phyloP scores from a whole-genome alignment of 2,329 filamentous ascomycete genomes.

The Scedosporium boydii region DNA sequence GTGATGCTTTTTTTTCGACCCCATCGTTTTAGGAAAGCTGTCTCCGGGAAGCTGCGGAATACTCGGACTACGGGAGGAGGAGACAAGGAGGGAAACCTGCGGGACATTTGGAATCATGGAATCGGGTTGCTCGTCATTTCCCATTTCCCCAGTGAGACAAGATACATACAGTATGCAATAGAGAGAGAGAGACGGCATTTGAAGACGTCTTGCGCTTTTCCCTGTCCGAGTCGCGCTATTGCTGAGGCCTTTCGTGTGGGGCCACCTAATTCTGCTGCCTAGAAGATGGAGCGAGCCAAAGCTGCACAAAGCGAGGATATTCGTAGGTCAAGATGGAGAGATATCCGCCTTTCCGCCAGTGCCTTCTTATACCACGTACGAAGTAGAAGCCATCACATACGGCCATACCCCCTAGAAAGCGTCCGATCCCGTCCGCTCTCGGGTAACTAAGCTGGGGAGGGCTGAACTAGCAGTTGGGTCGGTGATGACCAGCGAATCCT shows the following conservation, averaged over 20 bases:
- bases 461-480: not conserved
- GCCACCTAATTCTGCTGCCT: not conserved
- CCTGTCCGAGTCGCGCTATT: not conserved
- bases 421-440: constrained; percentile 1
- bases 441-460: not conserved
- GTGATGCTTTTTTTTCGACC: not conserved
- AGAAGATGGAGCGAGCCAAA: not conserved
- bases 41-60: not conserved
- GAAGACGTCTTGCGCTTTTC: not conserved
- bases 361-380: not conserved
- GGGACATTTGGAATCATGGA: not conserved
- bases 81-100: not conserved
- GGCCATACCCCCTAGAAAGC: not conserved
- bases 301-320: not conserved
- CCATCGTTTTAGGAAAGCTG: not conserved
- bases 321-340: too few species aligned
- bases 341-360: too few species aligned
- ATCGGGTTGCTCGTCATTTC: not conserved
- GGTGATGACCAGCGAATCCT: constrained; percentile 1
- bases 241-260: not conserved
- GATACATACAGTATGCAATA: constrained; percentile 7
- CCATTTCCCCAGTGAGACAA: not conserved
- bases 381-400: not conserved
- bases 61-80: not conserved
- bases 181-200: not conserved